Base-by-base conservation (phyloP, 2,329 filamentous ascomycete genomes). In the Aspergillus hiratsukae region DNA sequence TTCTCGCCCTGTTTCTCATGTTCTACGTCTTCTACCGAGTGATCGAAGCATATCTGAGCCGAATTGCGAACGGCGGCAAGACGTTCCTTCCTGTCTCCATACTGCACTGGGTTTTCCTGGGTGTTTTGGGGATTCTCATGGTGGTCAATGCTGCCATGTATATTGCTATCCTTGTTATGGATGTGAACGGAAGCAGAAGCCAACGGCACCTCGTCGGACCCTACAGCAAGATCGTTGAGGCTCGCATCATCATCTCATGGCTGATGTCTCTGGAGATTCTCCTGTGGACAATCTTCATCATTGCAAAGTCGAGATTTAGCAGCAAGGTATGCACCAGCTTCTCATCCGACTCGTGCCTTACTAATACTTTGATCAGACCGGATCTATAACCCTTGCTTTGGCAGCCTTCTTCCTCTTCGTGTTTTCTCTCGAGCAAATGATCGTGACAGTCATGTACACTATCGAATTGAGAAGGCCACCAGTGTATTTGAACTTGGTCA, bases 231-330 rank as follows among this genome's bases (percentile, higher is more conserved):
- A 4, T 68, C 4, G 49, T 43, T n/a, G 29, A 29, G 9, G 61
- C 60, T 2, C 49, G 56, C 2, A n/a, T 31, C 1, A 60, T 66
- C 17, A 27, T 66, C 9, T 64, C 54, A 23, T 66, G 59, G 55
- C 3, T 64, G 2, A 41, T 61, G 4, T 62, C 66, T 2, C 5
- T 66, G 55, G 66, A 69, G 45, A 58, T 67, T 10, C 40, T 68
- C 6, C 49, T 52, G 5, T 67, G 63, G 60, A n/a, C 53, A 1
- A 52, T 64, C 11, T 64, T 63, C 49, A 48, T 60, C n/a, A 41
- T 52, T 6, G 43, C 55, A 19, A 66, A 65, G 51, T 58, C 57
- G 8, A 54, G 57, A 6, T 63, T 60, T 19, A 17, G 51, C n/a
- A 61, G 63, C 0, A 61, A 53, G 52, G 65, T 66, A 56, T 57